Evolutionary conservation across 305 asterid species (phyloP).

Genomic region (Ilex paraguariensis): DNA sequence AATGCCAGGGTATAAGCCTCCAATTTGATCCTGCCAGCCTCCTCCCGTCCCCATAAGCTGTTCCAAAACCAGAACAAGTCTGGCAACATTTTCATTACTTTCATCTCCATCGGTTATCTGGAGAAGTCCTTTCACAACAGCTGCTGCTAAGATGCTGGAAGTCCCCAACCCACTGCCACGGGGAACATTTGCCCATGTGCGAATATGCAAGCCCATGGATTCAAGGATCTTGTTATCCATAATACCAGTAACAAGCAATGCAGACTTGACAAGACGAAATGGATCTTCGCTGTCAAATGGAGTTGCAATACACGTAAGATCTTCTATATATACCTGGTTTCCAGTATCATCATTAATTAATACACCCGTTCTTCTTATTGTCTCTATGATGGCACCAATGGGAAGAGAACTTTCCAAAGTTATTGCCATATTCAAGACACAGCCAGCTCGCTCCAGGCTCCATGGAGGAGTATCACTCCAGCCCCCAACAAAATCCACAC

Average conservation of each 20-base stretch:
- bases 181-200: slow-evolving; percentile 95
- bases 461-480: slow-evolving; percentile 99
- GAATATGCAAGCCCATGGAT: slow-evolving; percentile 59
- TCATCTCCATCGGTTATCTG: slow-evolving; percentile 68
- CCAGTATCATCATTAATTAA: slow-evolving; percentile 60
- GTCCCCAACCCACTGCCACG: slow-evolving; percentile 99
- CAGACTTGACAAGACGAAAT: slow-evolving; percentile 92
- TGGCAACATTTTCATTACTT: slow-evolving; percentile 73
- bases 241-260: slow-evolving; percentile 68
- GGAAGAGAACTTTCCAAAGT: slow-evolving; percentile 71
- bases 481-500: slow-evolving; percentile 94
- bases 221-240: slow-evolving; percentile 31
- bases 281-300: slow-evolving; percentile 75
- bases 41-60: slow-evolving; percentile 99
- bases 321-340: slow-evolving; percentile 42
- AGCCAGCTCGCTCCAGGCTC: slow-evolving; percentile 97
- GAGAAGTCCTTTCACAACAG: slow-evolving; percentile 91
- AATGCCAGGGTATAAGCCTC: slow-evolving; percentile 94
- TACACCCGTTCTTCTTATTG: slow-evolving; percentile 47
- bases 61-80: slow-evolving; percentile 83
- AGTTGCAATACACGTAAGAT: slow-evolving; percentile 51
- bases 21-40: slow-evolving; percentile 99
- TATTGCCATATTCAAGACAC: slow-evolving; percentile 97
- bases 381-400: slow-evolving; percentile 65
- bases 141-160: slow-evolving; percentile 92